phyloP scores from a whole-genome alignment of 768 basidiomycete species.

The Agaricus blazei region DNA sequence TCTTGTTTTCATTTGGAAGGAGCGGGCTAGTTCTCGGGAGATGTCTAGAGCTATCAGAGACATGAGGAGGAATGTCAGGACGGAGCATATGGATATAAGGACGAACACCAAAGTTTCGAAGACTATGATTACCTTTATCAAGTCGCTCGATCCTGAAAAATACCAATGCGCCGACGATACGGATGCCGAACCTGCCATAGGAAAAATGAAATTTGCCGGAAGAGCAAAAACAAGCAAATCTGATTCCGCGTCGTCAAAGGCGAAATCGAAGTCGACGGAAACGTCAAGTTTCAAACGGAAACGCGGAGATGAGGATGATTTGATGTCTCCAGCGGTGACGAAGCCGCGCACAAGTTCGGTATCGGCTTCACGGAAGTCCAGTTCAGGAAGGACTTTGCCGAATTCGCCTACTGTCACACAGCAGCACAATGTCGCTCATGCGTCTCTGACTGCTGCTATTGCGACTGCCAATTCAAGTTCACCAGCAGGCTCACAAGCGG shows the following conservation, averaged over 20 bases:
- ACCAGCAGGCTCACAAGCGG: too few relatives aligned
- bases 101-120: slow-evolving; percentile 55
- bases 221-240: slow-evolving; percentile 8
- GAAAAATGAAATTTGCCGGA: slow-evolving; percentile 10
- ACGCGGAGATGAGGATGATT: too few relatives aligned
- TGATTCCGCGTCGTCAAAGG: background rate
- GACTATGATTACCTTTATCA: slow-evolving; percentile 51
- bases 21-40: slow-evolving; percentile 22
- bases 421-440: background rate
- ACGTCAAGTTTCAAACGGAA: too few relatives aligned
- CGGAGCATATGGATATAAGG: slow-evolving; percentile 57
- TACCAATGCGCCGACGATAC: background rate
- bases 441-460: background rate
- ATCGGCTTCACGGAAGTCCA: background rate
- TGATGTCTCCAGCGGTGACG: background rate
- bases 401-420: background rate
- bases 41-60: slow-evolving; percentile 38
- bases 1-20: slow-evolving; percentile 48
- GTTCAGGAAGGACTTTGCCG: background rate
- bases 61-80: slow-evolving; percentile 54
- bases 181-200: slow-evolving; percentile 14
- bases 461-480: background rate
- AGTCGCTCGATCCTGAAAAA: slow-evolving; percentile 15
- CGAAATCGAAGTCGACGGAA: too few relatives aligned
- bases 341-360: background rate